A percentile compares a stretch with the other conserved stretches of the same genome.
These are phyloP conservation scores for Pleurotus tuoliensis DNA, from an alignment of 768 basidiomycete species.

Conservation along the genomic window DNA sequence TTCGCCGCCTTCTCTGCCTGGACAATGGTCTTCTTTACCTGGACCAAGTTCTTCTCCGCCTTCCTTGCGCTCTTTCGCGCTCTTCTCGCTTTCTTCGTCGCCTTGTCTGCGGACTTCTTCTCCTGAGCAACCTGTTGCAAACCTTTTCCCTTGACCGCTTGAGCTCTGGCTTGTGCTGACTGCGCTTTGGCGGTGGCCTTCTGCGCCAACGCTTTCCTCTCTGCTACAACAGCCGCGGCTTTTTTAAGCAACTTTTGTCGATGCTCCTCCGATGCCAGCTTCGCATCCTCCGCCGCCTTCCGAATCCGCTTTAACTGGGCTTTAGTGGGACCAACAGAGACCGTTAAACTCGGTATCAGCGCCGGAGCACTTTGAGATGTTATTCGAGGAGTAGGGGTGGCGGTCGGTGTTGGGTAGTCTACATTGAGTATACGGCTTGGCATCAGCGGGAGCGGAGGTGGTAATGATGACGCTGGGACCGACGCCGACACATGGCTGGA, in stretches of 20 bases:
- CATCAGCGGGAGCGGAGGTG: neutral
- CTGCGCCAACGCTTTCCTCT: neutral
- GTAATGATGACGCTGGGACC: no score
- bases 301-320: conserved; percentile 8
- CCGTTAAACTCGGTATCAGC: neutral
- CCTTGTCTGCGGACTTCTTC: conserved; percentile 11
- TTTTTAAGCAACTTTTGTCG: neutral
- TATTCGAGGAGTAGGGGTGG: neutral
- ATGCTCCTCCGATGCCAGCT: conserved; percentile 2
- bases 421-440: neutral
- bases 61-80: conserved; percentile 10
- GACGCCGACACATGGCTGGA: neutral
- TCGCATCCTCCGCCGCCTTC: conserved; percentile 12
- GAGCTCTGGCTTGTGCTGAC: neutral
- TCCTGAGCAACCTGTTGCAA: neutral
- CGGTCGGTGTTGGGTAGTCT: neutral
- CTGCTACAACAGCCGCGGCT: neutral
- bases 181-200: conserved; percentile 8
- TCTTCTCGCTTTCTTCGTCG: conserved; percentile 9
- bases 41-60: conserved; percentile 10
- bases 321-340: neutral
- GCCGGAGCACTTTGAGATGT: neutral
- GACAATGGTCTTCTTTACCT: neutral
- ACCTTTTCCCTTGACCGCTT: neutral
- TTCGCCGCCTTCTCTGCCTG: neutral